Evolutionary conservation across 228 moss, liverwort and hornwort species (phyloP).

Genomic region (Sphagnum magellanicum): DNA sequence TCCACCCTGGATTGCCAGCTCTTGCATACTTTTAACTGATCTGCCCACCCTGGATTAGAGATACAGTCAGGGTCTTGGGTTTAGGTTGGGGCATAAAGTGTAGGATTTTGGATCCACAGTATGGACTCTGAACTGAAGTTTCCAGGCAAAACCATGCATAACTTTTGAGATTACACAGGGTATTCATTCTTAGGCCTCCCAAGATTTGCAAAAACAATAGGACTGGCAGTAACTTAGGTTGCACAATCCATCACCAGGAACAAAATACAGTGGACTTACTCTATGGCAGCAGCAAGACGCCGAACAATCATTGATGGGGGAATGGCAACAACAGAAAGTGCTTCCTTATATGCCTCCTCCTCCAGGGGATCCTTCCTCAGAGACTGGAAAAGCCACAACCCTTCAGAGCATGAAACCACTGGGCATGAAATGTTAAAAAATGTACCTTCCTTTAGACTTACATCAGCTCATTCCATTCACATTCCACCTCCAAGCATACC

Average conservation of each 20-base stretch:
- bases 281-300: slow-evolving; percentile 67
- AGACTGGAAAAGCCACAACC: slow-evolving; percentile 30
- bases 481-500: too few species aligned
- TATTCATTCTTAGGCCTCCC: not conserved
- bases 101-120: not conserved
- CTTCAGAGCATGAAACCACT: too few species aligned
- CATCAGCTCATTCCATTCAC: too few species aligned
- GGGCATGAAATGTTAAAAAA: not conserved
- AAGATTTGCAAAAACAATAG: too few species aligned
- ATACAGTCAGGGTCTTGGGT: slow-evolving; percentile 1
- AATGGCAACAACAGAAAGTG: slow-evolving; percentile 74
- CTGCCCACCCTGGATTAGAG: slow-evolving; percentile 48
- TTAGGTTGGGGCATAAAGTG: not conserved
- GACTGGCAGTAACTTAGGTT: too few species aligned
- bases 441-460: not conserved
- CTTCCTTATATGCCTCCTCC: slow-evolving; percentile 89
- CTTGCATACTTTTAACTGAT: slow-evolving; percentile 62
- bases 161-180: not conserved
- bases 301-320: slow-evolving; percentile 83
- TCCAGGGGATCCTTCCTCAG: slow-evolving; percentile 85
- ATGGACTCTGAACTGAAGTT: too few species aligned
- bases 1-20: slow-evolving; percentile 43
- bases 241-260: too few species aligned
- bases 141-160: too few species aligned
- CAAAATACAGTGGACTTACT: slow-evolving; percentile 31